phyloP scores from a whole-genome alignment of 352 stramenopile species.

The Phytophthora litchii region DNA sequence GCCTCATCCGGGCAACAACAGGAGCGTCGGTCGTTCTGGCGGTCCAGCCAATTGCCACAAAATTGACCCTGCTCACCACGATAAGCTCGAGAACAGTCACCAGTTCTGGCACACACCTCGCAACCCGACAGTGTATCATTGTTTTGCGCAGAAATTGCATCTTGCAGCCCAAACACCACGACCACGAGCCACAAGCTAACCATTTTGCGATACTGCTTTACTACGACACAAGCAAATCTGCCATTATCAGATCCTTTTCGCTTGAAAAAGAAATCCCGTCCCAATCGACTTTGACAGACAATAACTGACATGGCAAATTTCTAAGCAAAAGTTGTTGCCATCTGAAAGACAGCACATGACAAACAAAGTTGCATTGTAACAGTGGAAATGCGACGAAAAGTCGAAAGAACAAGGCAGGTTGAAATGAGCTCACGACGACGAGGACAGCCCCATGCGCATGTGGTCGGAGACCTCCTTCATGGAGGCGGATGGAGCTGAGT shows the following conservation, averaged over 20 bases:
- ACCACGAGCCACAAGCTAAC: neutral
- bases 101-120: conserved; percentile 48
- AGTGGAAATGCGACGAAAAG: neutral
- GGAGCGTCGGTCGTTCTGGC: conserved; percentile 36
- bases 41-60: conserved; percentile 65
- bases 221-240: neutral
- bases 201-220: neutral
- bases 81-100: conserved; percentile 52
- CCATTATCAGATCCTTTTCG: conserved; percentile 3
- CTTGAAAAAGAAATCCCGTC: conserved; percentile 6
- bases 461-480: neutral
- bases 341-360: conserved; percentile 4
- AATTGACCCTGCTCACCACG: conserved; percentile 42
- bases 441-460: conserved; percentile 23
- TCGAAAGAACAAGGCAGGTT: conserved; percentile 4
- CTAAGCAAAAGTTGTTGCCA: neutral
- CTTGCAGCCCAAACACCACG: conserved; percentile 2
- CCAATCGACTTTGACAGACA: conserved; percentile 4
- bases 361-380: neutral
- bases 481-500: neutral
- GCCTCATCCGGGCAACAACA: conserved; percentile 55
- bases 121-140: conserved; percentile 46
- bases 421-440: neutral
- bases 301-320: neutral
- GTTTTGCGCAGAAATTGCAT: conserved; percentile 13